These are phyloP conservation scores for Pythium phragmiticola DNA, from an alignment of 352 stramenopile species.

Conservation along the genomic window DNA sequence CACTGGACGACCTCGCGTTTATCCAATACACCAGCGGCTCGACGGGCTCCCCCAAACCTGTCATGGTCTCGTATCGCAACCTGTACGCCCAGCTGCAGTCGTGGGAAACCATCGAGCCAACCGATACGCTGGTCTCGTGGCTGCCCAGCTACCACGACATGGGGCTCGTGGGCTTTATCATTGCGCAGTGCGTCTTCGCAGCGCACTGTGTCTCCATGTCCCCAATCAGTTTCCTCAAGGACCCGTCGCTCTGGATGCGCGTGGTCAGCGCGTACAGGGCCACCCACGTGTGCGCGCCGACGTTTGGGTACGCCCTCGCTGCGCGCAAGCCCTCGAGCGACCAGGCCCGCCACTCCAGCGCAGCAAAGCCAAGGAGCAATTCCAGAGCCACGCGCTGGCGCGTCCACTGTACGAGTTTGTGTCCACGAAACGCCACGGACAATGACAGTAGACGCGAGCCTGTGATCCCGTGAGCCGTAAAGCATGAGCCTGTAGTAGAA, in stretches of 20 bases:
- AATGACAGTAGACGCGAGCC: no score
- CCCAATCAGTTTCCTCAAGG: slow-evolving; percentile 86
- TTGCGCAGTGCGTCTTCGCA: slow-evolving; percentile 74
- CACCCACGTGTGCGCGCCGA: slow-evolving; percentile 74
- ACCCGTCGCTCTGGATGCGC: slow-evolving; percentile 81
- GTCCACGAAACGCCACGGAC: no score
- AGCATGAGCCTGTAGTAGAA: no score
- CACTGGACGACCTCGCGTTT: slow-evolving; percentile 65
- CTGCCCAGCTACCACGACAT: slow-evolving; percentile 55
- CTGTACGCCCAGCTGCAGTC: no score
- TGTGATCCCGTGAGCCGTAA: no score
- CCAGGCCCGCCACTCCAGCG: slow-evolving; percentile 19
- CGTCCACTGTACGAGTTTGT: no score
- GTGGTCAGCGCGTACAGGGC: slow-evolving; percentile 72
- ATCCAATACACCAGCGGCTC: slow-evolving; percentile 86
- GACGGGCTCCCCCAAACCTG: slow-evolving; percentile 81
- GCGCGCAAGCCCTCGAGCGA: slow-evolving; percentile 74
- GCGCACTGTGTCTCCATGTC: slow-evolving; percentile 96
- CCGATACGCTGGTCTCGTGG: no score
- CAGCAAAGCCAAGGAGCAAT: no score
- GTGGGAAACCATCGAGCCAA: no score
- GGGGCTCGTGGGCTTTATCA: slow-evolving; percentile 96
- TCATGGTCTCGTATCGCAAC: slow-evolving; percentile 86
- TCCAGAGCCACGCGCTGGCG: no score
- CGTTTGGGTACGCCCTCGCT: slow-evolving; percentile 78